These are phyloP conservation scores for Clonostachys sp. DNA, from an alignment of 2,329 filamentous ascomycete species.

Conservation along the genomic window DNA sequence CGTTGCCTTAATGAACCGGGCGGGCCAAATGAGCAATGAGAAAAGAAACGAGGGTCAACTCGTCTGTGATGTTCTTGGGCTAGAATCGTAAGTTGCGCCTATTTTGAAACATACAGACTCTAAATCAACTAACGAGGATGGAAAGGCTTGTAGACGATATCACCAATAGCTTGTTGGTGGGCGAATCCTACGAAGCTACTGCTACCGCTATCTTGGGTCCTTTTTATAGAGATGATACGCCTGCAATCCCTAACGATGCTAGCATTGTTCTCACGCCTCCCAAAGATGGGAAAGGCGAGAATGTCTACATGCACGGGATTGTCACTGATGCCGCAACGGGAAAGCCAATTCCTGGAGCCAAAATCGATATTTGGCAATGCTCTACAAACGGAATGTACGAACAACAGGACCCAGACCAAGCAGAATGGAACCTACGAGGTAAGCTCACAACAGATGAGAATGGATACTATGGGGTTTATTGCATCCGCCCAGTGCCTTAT, in stretches of 20 bases:
- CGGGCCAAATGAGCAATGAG: conserved; percentile 58
- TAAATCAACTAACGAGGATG: neutral
- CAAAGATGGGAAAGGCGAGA: conserved; percentile 25
- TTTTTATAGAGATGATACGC: conserved; percentile 69
- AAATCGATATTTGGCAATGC: conserved; percentile 70
- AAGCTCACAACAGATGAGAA: conserved; percentile 59
- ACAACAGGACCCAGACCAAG: conserved; percentile 62
- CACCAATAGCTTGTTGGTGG: conserved; percentile 41
- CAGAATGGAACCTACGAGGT: conserved; percentile 62
- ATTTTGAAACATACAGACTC: neutral
- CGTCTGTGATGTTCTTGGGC: conserved; percentile 61
- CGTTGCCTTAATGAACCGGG: conserved; percentile 43
- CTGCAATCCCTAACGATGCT: conserved; percentile 60
- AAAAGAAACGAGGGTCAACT: conserved; percentile 65
- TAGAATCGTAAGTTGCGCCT: conserved; percentile 45
- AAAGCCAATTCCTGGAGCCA: conserved; percentile 53
- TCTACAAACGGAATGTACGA: conserved; percentile 59
- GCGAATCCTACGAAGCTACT: conserved; percentile 40
- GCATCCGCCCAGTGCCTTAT: conserved; percentile 46
- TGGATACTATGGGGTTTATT: conserved; percentile 56
- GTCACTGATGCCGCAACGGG: conserved; percentile 46
- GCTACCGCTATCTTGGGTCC: conserved; percentile 72
- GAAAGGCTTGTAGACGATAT: conserved; percentile 65
- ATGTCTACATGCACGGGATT: conserved; percentile 56
- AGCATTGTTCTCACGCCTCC: conserved; percentile 55